These are phyloP conservation scores for Nadsonia starkeyi-henricii DNA, from an alignment of 1,139 yeast genomes.

Conservation along the genomic window DNA sequence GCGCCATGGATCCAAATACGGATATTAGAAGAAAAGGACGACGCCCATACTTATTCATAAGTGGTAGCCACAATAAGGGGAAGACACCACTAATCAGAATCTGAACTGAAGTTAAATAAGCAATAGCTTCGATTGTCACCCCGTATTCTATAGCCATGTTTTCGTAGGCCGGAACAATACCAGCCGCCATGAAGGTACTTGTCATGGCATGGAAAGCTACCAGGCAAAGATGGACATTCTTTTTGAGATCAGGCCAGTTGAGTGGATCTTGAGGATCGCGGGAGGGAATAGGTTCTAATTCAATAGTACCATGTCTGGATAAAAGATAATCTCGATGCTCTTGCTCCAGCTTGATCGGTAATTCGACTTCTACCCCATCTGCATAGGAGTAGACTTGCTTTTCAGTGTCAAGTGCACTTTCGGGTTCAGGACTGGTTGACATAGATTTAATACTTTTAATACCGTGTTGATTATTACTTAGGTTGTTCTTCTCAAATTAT, in stretches of 20 bases:
- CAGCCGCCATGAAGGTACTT: slow-evolving; percentile 12
- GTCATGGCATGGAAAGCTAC: slow-evolving; percentile 11
- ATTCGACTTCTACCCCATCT: too few species aligned
- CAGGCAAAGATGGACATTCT: slow-evolving; percentile 7
- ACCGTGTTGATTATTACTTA: too few species aligned
- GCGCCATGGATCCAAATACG: slow-evolving; percentile 6
- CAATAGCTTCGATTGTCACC: slow-evolving; percentile 7
- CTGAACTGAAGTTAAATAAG: slow-evolving; percentile 11
- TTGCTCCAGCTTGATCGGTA: not conserved
- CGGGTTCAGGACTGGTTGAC: too few species aligned
- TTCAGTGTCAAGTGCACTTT: too few species aligned
- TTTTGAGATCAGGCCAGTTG: slow-evolving; percentile 12
- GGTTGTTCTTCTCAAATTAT: too few species aligned
- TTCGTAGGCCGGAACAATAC: slow-evolving; percentile 12
- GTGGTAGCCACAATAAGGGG: slow-evolving; percentile 12
- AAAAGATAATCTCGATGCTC: slow-evolving; percentile 7
- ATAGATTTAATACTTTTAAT: too few species aligned
- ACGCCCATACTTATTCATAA: slow-evolving; percentile 11
- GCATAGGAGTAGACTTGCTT: too few species aligned
- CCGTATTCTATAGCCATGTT: slow-evolving; percentile 11
- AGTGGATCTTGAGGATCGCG: slow-evolving; percentile 10
- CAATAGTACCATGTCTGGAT: slow-evolving; percentile 12
- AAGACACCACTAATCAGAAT: slow-evolving; percentile 11
- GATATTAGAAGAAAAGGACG: slow-evolving; percentile 10
- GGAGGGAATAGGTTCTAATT: slow-evolving; percentile 13